These are phyloP conservation scores for Cercospora citrullina DNA, from an alignment of 2,329 filamentous ascomycete species.

Conservation along the genomic window DNA sequence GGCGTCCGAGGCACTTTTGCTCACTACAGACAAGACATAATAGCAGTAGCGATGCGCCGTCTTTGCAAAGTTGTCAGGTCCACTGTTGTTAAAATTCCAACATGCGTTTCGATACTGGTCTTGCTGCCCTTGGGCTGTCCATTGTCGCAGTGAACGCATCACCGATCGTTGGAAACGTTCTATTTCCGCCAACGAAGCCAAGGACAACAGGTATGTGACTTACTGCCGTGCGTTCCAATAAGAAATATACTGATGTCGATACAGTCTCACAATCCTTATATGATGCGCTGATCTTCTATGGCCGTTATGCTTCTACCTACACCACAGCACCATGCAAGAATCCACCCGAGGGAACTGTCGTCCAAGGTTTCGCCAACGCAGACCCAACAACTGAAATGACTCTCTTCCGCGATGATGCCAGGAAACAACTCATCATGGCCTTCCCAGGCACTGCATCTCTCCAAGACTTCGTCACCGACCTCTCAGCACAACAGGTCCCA, in stretches of 20 bases:
- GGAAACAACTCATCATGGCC: constrained; percentile 16
- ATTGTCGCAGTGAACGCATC: neutral
- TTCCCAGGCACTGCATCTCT: constrained; percentile 17
- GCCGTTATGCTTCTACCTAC: constrained; percentile 15
- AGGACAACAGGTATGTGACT: neutral
- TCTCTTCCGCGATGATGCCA: constrained; percentile 16
- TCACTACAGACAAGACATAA: neutral
- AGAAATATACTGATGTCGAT: neutral
- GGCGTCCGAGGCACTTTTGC: constrained; percentile 5
- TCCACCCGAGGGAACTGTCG: constrained; percentile 13
- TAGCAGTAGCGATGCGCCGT: neutral
- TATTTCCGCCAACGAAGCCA: neutral
- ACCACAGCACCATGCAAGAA: constrained; percentile 11
- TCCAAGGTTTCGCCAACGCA: constrained; percentile 18
- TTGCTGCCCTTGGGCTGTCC: neutral
- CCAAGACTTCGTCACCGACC: constrained; percentile 16
- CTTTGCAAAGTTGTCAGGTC: neutral
- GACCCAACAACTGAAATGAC: constrained; percentile 15
- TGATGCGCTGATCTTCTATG: constrained; percentile 14
- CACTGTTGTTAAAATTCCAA: neutral
- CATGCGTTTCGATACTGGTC: neutral
- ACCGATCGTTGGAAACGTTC: neutral
- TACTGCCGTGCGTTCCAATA: neutral
- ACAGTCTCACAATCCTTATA: constrained; percentile 15
- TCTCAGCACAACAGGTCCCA: constrained; percentile 13